phyloP scores from a whole-genome alignment of 306 rosid genomes.

The Quercus gilva region DNA sequence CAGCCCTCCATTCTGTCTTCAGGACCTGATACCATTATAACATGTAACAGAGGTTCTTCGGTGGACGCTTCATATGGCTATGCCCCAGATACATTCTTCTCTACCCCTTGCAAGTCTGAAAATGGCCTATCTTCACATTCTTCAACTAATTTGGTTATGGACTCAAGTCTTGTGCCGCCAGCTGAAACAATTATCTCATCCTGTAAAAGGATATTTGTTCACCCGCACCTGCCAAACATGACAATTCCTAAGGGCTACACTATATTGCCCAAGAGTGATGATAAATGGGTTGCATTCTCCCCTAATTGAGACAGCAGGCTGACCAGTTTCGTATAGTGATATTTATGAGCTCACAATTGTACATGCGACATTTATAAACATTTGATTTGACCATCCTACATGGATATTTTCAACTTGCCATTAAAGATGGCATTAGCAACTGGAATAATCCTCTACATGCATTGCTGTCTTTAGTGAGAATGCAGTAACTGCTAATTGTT shows the following conservation, averaged over 20 bases:
- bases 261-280: conserved; percentile 43
- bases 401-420: not conserved
- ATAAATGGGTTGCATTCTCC: conserved; percentile 51
- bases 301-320: not conserved
- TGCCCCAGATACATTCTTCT: not conserved
- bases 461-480: too few species aligned
- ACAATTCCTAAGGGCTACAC: conserved; percentile 26
- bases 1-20: conserved; percentile 9
- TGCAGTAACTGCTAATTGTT: too few species aligned
- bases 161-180: conserved; percentile 8
- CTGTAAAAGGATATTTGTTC: conserved; percentile 21
- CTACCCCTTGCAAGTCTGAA: not conserved
- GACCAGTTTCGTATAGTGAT: not conserved
- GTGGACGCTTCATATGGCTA: conserved; percentile 16
- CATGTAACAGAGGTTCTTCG: conserved; percentile 17
- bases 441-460: not conserved
- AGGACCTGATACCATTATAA: conserved; percentile 14
- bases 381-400: not conserved
- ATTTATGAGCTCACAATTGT: not conserved
- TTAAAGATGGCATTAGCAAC: not conserved
- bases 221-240: conserved; percentile 34
- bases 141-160: conserved; percentile 10
- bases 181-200: conserved; percentile 15
- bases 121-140: conserved; percentile 16
- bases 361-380: not conserved